Percentiles rank a stretch among this genome's conserved stretches.
Evolutionary conservation across 345 rosid genomes (phyloP).

Genomic region (Syzygium aromaticum): DNA sequence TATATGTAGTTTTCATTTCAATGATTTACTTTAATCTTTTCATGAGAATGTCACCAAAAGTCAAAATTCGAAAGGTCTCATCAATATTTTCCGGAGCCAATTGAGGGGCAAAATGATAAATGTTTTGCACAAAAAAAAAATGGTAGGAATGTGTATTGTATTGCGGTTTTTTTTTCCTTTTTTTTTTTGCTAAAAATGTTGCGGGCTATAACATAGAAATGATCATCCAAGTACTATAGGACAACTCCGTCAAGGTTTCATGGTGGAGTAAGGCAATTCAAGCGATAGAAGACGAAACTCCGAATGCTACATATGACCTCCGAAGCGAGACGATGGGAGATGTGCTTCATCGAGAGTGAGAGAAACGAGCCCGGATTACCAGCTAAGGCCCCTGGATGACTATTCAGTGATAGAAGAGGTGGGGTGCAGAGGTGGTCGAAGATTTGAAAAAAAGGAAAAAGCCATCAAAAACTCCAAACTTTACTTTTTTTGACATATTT

Average conservation of each 20-base stretch:
- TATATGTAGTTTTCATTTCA: fast-evolving
- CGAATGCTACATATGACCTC: too few species aligned
- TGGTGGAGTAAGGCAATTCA: not conserved
- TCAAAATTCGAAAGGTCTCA: not conserved
- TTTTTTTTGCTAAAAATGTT: too few species aligned
- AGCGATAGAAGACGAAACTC: not conserved
- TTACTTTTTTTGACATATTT: too few species aligned
- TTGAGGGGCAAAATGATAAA: not conserved
- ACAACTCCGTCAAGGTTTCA: not conserved
- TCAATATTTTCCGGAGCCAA: not conserved
- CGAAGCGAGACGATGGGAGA: fast-evolving
- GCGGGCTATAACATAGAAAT: not conserved
- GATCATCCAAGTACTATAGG: not conserved
- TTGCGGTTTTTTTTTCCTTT: not conserved
- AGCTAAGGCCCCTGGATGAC: not conserved
- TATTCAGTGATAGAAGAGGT: not conserved
- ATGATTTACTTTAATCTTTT: not conserved
- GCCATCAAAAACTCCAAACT: too few species aligned
- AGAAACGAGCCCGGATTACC: not conserved
- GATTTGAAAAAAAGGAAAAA: not conserved
- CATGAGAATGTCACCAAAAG: fast-evolving
- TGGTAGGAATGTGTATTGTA: not conserved
- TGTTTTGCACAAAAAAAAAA: not conserved
- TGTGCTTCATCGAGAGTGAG: not conserved
- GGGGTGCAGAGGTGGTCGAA: fast-evolving